Percentiles rank a stretch among this genome's conserved stretches.
These are phyloP conservation scores for Sugiyamaella japonica DNA, from an alignment of 1,139 yeast genomes.

Conservation along the genomic window DNA sequence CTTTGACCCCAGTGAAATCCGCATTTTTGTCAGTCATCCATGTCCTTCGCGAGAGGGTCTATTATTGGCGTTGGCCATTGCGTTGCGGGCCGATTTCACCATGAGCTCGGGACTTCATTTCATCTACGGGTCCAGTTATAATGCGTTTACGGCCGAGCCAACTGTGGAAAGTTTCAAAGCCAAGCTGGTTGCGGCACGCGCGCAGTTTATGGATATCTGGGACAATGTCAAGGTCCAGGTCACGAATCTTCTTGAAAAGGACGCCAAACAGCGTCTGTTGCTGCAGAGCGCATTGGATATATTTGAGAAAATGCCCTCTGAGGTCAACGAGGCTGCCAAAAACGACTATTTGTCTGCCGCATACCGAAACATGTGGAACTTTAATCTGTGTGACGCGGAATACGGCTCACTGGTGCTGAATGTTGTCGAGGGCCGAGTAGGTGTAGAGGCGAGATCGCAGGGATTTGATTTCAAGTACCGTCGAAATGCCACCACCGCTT, in stretches of 20 bases:
- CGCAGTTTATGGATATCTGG: constrained; percentile 67
- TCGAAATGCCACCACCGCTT: constrained; percentile 15
- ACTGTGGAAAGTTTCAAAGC: constrained; percentile 61
- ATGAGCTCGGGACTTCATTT: constrained; percentile 72
- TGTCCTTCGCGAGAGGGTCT: constrained; percentile 67
- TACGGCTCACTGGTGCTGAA: constrained; percentile 48
- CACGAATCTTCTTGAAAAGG: constrained; percentile 41
- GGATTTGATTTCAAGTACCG: constrained; percentile 56
- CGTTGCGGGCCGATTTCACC: constrained; percentile 70
- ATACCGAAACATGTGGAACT: constrained; percentile 75
- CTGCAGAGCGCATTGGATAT: constrained; percentile 59
- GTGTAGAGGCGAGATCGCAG: constrained; percentile 46
- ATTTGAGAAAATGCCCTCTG: constrained; percentile 65
- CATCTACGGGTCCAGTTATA: constrained; percentile 68
- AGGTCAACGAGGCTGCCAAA: constrained; percentile 45
- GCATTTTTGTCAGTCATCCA: constrained; percentile 66
- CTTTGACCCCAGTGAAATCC: constrained; percentile 49
- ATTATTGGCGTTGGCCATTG: constrained; percentile 64
- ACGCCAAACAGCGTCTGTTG: constrained; percentile 40
- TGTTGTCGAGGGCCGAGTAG: constrained; percentile 46
- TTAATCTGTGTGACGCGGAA: constrained; percentile 64
- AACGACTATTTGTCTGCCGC: constrained; percentile 58
- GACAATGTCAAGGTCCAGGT: constrained; percentile 57
- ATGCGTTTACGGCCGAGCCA: constrained; percentile 65
- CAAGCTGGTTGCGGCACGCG: constrained; percentile 53